Evolutionary conservation across 2,329 filamentous ascomycete species (phyloP).

Genomic region (Phialophora tarda): DNA sequence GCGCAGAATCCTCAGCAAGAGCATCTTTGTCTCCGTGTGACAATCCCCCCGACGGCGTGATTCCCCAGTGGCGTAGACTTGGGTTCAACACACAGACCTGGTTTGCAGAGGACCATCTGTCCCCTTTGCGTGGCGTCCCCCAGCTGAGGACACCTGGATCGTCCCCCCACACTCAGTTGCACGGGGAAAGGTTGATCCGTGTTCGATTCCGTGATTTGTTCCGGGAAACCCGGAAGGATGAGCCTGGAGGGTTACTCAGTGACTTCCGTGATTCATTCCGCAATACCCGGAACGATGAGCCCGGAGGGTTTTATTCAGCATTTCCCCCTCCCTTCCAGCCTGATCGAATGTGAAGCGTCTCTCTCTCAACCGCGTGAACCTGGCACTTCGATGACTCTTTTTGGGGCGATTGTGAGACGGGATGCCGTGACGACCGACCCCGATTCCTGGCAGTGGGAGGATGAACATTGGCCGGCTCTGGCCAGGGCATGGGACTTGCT

Average conservation of each 20-base stretch:
- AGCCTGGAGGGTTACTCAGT: background rate
- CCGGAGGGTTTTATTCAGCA: background rate
- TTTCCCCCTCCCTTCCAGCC: background rate
- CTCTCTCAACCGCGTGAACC: background rate
- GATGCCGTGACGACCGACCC: background rate
- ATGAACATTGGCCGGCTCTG: background rate
- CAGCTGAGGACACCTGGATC: conserved; percentile 1
- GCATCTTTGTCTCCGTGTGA: conserved; percentile 7
- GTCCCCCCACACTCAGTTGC: background rate
- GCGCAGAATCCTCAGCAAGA: background rate
- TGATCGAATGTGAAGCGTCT: background rate
- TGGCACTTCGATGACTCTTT: background rate
- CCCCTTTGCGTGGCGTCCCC: too few relatives aligned
- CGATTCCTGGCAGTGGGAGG: background rate
- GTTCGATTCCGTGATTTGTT: conserved; percentile 1
- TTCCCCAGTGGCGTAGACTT: conserved; percentile 4
- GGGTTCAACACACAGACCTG: background rate
- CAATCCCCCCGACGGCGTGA: background rate
- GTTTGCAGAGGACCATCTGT: conserved; percentile 7
- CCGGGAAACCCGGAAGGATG: background rate
- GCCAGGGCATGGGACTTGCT: background rate
- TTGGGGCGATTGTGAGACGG: background rate
- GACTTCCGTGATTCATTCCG: conserved; percentile 1
- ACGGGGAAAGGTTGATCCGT: background rate
- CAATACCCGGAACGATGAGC: too few relatives aligned